A percentile compares a stretch with the other conserved stretches of the same genome.
These are phyloP conservation scores for Malania oleifera DNA, from an alignment of 164 flowering plant species.

Conservation along the genomic window DNA sequence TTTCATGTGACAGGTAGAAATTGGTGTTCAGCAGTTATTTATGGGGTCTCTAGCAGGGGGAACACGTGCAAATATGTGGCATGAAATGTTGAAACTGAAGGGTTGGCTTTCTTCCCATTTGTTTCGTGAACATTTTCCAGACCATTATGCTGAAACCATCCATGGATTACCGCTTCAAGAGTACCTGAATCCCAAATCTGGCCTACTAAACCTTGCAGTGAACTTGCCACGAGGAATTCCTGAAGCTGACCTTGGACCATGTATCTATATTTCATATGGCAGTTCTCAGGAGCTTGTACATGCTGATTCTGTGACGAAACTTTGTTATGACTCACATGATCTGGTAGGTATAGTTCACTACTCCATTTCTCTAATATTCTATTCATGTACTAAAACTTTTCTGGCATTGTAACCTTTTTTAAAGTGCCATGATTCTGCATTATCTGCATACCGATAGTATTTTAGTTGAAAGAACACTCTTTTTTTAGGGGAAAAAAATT, in stretches of 20 bases:
- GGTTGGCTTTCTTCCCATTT: conserved; percentile 56
- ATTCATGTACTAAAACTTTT: background rate
- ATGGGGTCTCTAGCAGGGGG: conserved; percentile 46
- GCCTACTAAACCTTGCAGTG: conserved; percentile 56
- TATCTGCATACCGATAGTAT: too few relatives aligned
- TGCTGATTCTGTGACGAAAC: conserved; percentile 50
- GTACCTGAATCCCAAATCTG: conserved; percentile 62
- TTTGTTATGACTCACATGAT: conserved; percentile 50
- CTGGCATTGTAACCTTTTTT: background rate
- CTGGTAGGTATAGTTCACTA: conserved; percentile 38
- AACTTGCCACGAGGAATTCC: conserved; percentile 38
- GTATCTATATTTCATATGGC: conserved; percentile 46
- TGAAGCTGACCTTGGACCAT: conserved; percentile 55
- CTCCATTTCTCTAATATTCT: too few relatives aligned
- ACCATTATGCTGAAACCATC: conserved; percentile 46
- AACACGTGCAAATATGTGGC: conserved; percentile 29
- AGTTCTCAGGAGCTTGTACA: conserved; percentile 45
- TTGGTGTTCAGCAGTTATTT: conserved; percentile 41
- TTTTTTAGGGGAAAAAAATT: too few relatives aligned
- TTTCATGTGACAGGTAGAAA: conserved; percentile 45
- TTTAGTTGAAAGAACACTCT: too few relatives aligned
- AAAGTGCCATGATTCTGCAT: too few relatives aligned
- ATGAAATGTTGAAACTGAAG: conserved; percentile 52
- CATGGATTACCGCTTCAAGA: conserved; percentile 60
- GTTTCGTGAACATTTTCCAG: conserved; percentile 55